Base-by-base conservation (phyloP, 805 yeast species). In the Yamadazyma tumulicola region DNA sequence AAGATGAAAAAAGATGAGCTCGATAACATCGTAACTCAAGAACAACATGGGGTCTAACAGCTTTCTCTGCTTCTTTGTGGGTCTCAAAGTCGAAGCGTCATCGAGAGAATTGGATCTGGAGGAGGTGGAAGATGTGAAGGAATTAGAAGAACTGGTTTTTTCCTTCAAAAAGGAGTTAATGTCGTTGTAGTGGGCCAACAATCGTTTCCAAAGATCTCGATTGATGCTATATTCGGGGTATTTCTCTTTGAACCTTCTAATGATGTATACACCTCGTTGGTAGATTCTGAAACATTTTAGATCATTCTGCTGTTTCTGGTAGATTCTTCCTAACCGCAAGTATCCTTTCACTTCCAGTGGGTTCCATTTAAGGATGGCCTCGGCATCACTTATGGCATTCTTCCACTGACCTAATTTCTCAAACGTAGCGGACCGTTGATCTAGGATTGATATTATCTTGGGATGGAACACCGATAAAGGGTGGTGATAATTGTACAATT, bases 271-370 rank as follows among this genome's bases (percentile, higher is more conserved):
- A 0, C 77, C 79, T 19, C 44, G 39, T 31, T 61, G 64, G 33
- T 61, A 52, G 1, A 48, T 45, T 24, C 55, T 53, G 39, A 59
- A 61, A 2, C 77, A 70, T 13, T 64, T 67, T 1, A 43, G 19
- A 3, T 58, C 47, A 14, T 56, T 45, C 1, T 54, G 53, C 25
- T 48, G 35, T 7, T 39, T 34, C 16, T 40, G 10, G 15, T 59
- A 46, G 3, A 72, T 41, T 43, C 72, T 74, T 2, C 68, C 64
- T 3, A 54, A 49, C 22, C 80, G 46, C 23, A 75, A 51, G 42
- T 74, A 73, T 1, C 76, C 77, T 47, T 72, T 74, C 48, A 75
- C 69, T 12, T 70, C 59, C 17, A 65, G 44, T 0, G 77, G 77
- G 22, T 72, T 74, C 3, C 59, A 13, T 10, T 41, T 39, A 3